A percentile compares a stretch with the other conserved stretches of the same genome.
phyloP scores from a whole-genome alignment of 805 yeast species.

The Starmerella etchellsii region DNA sequence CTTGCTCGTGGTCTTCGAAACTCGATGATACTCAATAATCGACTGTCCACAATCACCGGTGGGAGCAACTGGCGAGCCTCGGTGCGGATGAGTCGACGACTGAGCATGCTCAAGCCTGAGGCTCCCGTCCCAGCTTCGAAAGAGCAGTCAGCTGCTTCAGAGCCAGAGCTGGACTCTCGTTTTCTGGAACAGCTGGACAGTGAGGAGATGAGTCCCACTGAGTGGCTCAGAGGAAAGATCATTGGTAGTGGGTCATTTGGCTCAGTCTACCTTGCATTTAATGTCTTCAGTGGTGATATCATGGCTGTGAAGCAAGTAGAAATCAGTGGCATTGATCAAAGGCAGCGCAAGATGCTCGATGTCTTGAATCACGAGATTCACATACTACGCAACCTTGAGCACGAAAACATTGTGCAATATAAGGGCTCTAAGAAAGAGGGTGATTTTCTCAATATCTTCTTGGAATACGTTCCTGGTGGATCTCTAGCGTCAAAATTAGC shows the following conservation, averaged over 20 bases:
- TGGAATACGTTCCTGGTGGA: slow-evolving; percentile 64
- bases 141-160: neutral
- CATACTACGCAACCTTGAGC: slow-evolving; percentile 64
- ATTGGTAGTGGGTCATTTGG: slow-evolving; percentile 96
- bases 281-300: slow-evolving; percentile 81
- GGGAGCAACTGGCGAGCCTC: slow-evolving; percentile 25
- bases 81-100: slow-evolving; percentile 16
- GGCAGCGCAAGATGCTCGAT: slow-evolving; percentile 21
- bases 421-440: slow-evolving; percentile 75
- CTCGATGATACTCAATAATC: slow-evolving; percentile 65
- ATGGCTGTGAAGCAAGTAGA: slow-evolving; percentile 96
- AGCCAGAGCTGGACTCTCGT: slow-evolving; percentile 20
- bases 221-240: slow-evolving; percentile 86
- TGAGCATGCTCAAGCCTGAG: slow-evolving; percentile 12
- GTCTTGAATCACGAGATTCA: slow-evolving; percentile 32
- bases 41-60: slow-evolving; percentile 34
- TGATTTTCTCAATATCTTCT: slow-evolving; percentile 60
- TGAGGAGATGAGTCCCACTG: slow-evolving; percentile 48
- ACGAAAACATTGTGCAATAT: slow-evolving; percentile 85
- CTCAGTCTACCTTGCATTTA: slow-evolving; percentile 81
- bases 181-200: slow-evolving; percentile 28
- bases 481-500: slow-evolving; percentile 53
- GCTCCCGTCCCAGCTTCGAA: neutral
- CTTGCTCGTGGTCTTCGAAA: slow-evolving; percentile 71
- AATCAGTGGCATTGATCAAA: slow-evolving; percentile 33